Evolutionary conservation across 2,329 filamentous ascomycete genomes (phyloP), one percentile per base, ranked within the genome.

Genomic region (Venturia effusa): DNA sequence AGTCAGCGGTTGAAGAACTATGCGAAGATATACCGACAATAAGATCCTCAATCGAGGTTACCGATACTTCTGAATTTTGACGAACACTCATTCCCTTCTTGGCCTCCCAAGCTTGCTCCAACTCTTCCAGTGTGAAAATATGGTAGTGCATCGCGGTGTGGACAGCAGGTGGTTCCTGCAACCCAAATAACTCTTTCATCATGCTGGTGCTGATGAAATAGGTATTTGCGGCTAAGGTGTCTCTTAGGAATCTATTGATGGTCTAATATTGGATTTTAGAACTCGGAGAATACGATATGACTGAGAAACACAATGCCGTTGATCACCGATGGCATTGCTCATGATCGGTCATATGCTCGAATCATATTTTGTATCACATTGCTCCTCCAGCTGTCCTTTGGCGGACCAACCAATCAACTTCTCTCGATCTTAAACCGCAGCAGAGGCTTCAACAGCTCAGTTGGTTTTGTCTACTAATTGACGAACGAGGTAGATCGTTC

Each of bases 101-200:
- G 13, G 57, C 59, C n/a, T 57, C 34, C 59, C 59, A 39, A 7
- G 59, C 59, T 34, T 51, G 0, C 19, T 64, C 63, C 2, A 64
- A 40, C 43, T 64, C 61, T 45, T 61, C 43, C 10, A 51, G 43
- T 3, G 57, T 51, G 34, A 62, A 17, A 24, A 55, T 62, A 37
- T 61, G 30, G 8, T 57, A 57, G 51, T 57, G 51, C 27, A 57
- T 57, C 34, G 51, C 51, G 7, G 1, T 57, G 15, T 57, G 27
- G 27, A 30, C 27, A 57, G 19, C 15, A 34, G 51, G 8, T 51
- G 27, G 51, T 57, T 15, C 51, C 34, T 34, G 27, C 22, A 51
- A 24, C 45, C 8, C 8, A 51, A 27, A 5, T 17, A 15, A 13
- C 13, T 51, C 45, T 11, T 51, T 4, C 45, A 51, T 24, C 22